Percentiles rank a stretch among this genome's conserved stretches.
phyloP scores from a whole-genome alignment of 108 stramenopile species.

The Skeletonema grethae region DNA sequence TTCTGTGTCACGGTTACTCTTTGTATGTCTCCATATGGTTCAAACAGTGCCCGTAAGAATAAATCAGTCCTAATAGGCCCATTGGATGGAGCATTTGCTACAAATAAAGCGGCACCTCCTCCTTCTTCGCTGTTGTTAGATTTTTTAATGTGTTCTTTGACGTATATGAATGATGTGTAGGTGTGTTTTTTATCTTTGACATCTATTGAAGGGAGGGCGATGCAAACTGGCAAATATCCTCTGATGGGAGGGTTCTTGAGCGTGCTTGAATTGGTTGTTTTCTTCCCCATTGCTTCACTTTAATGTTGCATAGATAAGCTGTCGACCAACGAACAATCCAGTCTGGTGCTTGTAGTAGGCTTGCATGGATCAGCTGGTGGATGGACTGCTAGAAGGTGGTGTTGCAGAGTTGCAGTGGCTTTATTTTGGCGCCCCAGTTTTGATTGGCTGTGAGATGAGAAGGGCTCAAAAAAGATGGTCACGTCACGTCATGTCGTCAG shows the following conservation, averaged over 20 bases:
- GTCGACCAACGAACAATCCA: too few relatives aligned
- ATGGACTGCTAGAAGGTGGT: too few relatives aligned
- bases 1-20: conserved; percentile 77
- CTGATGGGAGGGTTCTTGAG: conserved; percentile 58
- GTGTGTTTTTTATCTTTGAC: conserved; percentile 24
- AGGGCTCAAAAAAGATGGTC: neutral
- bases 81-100: conserved; percentile 80
- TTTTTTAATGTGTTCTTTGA: conserved; percentile 70
- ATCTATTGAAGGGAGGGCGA: conserved; percentile 58
- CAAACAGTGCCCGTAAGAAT: conserved; percentile 65
- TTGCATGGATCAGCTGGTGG: too few relatives aligned
- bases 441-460: too few relatives aligned
- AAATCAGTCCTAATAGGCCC: conserved; percentile 68
- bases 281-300: conserved; percentile 5
- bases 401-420: too few relatives aligned
- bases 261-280: conserved; percentile 8
- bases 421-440: too few relatives aligned
- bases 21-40: conserved; percentile 66
- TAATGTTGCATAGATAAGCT: neutral
- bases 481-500: neutral
- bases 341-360: too few relatives aligned
- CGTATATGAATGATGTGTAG: conserved; percentile 67
- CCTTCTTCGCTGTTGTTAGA: conserved; percentile 2
- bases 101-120: conserved; percentile 69
- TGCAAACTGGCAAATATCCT: conserved; percentile 82